These are phyloP conservation scores for Yarrowia osloensis DNA, from an alignment of 805 yeast species.

Conservation along the genomic window DNA sequence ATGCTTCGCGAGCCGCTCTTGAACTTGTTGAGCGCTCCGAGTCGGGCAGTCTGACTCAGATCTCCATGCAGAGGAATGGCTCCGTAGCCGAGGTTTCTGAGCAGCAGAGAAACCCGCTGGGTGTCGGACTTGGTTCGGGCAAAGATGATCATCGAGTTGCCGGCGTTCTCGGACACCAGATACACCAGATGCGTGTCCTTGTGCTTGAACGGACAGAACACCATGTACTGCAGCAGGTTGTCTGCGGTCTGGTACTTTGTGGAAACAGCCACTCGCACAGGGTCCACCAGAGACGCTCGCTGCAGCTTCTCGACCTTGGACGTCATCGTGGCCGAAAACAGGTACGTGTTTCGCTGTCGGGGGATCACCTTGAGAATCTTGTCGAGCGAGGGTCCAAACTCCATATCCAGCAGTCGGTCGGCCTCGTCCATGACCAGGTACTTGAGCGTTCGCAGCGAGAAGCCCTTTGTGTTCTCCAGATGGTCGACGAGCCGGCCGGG, in stretches of 20 bases:
- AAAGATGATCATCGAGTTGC: constrained; percentile 86
- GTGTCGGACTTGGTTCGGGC: constrained; percentile 95
- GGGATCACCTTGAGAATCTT: constrained; percentile 84
- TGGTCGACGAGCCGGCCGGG: constrained; percentile 81
- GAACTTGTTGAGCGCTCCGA: constrained; percentile 87
- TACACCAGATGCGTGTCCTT: constrained; percentile 87
- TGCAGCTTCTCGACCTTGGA: constrained; percentile 92
- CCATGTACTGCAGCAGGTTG: constrained; percentile 82
- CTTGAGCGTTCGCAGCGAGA: constrained; percentile 72
- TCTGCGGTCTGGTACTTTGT: constrained; percentile 90
- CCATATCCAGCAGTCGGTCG: constrained; percentile 92
- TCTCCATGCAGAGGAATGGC: constrained; percentile 96
- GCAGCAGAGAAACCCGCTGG: constrained; percentile 80
- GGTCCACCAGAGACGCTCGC: constrained; percentile 84
- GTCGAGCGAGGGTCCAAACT: constrained; percentile 92
- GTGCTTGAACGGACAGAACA: constrained; percentile 89
- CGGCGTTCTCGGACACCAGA: constrained; percentile 74
- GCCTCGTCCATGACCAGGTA: constrained; percentile 96
- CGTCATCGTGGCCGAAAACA: constrained; percentile 97
- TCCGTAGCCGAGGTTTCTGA: constrained; percentile 78
- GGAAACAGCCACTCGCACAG: constrained; percentile 88
- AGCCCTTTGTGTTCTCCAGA: constrained; percentile 88
- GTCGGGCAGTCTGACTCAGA: constrained; percentile 88
- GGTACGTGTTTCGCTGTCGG: constrained; percentile 69
- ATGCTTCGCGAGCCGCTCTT: constrained; percentile 92